Conservation (phyloP, 768 basidiomycete genomes). For the Lyophyllum shimeji region DNA sequence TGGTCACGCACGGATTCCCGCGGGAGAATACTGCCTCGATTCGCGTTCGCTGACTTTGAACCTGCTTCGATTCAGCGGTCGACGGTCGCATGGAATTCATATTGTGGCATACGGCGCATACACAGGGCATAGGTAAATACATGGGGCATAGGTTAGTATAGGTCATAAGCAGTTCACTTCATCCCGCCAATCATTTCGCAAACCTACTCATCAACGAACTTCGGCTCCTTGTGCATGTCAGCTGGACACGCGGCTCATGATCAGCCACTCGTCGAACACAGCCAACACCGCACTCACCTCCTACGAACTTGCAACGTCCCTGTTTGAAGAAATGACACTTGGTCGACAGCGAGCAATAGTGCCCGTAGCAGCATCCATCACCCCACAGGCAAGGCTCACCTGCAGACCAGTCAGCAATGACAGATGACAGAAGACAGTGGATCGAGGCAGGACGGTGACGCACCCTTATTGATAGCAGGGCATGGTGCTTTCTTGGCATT, state of each 20-base stretch:
- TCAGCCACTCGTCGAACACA: constrained; percentile 14
- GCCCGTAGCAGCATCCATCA: constrained; percentile 57
- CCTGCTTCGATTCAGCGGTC: not conserved
- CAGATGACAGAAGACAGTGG: not conserved
- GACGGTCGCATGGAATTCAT: not conserved
- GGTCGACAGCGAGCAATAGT: constrained; percentile 44
- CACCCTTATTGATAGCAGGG: constrained; percentile 57
- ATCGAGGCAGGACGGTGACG: constrained; percentile 13
- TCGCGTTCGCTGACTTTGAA: constrained; percentile 33
- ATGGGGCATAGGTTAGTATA: no score
- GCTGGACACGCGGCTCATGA: constrained; percentile 22
- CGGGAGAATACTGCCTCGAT: constrained; percentile 29
- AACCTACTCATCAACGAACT: constrained; percentile 10
- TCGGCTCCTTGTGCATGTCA: constrained; percentile 42
- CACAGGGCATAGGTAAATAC: not conserved
- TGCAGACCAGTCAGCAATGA: constrained; percentile 24
- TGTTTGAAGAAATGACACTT: constrained; percentile 51
- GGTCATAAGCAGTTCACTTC: not conserved
- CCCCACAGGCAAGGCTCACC: constrained; percentile 59
- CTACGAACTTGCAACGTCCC: constrained; percentile 61
- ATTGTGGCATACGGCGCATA: not conserved
- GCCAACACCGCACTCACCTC: constrained; percentile 38
- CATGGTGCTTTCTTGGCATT: constrained; percentile 67
- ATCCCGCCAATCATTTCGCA: not conserved
- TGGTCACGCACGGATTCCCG: constrained; percentile 28